Evolutionary conservation across 306 rosid species (phyloP).

Genomic region (Pyrus pyrifolia): DNA sequence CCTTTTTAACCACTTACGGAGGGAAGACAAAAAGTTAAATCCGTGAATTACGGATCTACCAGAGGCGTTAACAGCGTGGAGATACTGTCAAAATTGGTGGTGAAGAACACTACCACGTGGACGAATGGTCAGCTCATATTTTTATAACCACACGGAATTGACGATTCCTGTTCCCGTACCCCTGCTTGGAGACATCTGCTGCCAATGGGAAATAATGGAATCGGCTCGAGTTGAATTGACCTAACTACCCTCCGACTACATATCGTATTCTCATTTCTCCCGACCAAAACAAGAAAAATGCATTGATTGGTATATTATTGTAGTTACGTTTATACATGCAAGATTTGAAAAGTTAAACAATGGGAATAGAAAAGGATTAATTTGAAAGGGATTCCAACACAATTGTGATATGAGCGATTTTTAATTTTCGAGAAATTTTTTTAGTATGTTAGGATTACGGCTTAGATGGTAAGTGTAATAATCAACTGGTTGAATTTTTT

Average conservation of each 20-base stretch:
- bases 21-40: background rate
- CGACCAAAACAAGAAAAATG: background rate
- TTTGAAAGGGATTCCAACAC: no score
- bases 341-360: no score
- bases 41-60: constrained; percentile 26
- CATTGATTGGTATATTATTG: background rate
- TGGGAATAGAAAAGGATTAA: no score
- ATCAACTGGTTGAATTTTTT: no score
- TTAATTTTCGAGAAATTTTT: no score
- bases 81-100: constrained; percentile 13
- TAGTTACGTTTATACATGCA: no score
- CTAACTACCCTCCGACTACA: constrained; percentile 4
- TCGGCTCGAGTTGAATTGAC: background rate
- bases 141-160: background rate
- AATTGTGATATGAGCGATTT: no score
- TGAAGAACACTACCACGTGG: constrained; percentile 41
- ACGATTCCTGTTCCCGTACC: constrained; percentile 2
- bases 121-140: background rate
- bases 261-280: background rate
- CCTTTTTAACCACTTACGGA: background rate
- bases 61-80: background rate
- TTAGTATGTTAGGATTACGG: no score
- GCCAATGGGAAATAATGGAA: constrained; percentile 9
- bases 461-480: no score
- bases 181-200: constrained; percentile 23